Evolutionary conservation across 2,329 filamentous ascomycete species (phyloP), one percentile per base, ranked within the genome.

Genomic region (Pseudopithomyces chartarum): DNA sequence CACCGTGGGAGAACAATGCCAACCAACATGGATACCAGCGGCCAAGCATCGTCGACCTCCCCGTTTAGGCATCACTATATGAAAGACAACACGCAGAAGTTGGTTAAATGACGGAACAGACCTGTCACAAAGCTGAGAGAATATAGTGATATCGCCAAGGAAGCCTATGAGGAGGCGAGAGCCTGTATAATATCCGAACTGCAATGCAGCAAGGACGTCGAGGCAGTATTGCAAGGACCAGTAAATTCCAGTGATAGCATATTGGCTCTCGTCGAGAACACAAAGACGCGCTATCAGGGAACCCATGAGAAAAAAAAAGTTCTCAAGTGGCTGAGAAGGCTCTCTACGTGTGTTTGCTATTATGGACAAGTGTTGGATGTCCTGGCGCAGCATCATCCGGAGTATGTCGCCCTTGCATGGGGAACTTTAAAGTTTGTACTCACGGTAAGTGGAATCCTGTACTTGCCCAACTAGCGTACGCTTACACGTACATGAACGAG

Each of bases 331-430:
- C 15, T 51, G 11, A 22, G 6, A 5, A 20, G 20, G 10, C 20
- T 40, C 7, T 51, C 48, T 1, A 1, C 8, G 3, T 22, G 48
- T 1, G n/a, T 51, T 1, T 2, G 5, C 12, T 23, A 51, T 17
- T 70, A 70, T 53, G 60, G 59, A 42, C 15, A 48, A 7, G 50
- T 65, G 2, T 42, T 68, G n/a, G 64, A 59, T 42, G 58, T 65
- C 2, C 45, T 67, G 12, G 64, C 59, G 11, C 66, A 71, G 51
- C 63, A 69, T 44, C 68, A 72, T 58, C 67, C 69, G 4, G 67
- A 72, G 54, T 71, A 70, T 51, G 60, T 68, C 10, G 57, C 66
- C 2, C 58, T 72, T 10, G 66, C 59, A 1, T 72, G 67, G 67
- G 67, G 67, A 7, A 52, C 66, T 5, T n/a, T 61, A 66, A 45